Evolutionary conservation across 495 filamentous ascomycete species (phyloP), one percentile per base, ranked within the genome.

Genomic region (Talaromyces borbonicus): DNA sequence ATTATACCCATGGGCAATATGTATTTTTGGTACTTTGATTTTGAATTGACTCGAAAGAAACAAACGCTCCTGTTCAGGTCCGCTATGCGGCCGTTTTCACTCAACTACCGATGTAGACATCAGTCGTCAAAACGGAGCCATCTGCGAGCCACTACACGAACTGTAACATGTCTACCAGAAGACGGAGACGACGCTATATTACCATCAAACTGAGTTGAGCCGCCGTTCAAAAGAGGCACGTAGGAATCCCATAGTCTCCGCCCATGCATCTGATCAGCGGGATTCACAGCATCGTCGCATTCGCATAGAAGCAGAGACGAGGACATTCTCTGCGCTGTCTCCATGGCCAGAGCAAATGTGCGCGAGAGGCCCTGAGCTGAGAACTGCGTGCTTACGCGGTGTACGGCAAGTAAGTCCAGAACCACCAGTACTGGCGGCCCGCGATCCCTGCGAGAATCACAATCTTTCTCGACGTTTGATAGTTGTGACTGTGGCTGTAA

Each of bases 311-410:
- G 44, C 22, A 73, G 55, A 26, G 59, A 53, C 54, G 65, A 53
- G 0, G 48, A 47, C 37, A 54, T 55, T 2, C 50, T 50, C 16
- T 56, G 56, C 1, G 82, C 79, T 6, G 78, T 68, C 52, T 93
- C 88, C 22, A 90, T 77, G 5, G 83, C 63, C 18, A 62, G 59
- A 8, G 88, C 75, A 12, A 85, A 66, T 4, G 81, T 85, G 54
- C 79, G 77, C 40, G 77, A 77, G 4, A 95, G 59, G 0, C 87
- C 89, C 58, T 94, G 88, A 0, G 82, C 87, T 33, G 84, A 89
- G 72, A 84, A 90, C 54, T 92, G 86, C 46, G 77, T 76, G 4
- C 85, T 90, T 22, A 70, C 61, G n/a, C 68, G 68, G 62, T 95
- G 89, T 27, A 87, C 59, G 23, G 68, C 61, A 8, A 93, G 53